A percentile compares a stretch with the other conserved stretches of the same genome.
Conservation (phyloP, 768 basidiomycete species). For the Auricularia heimuer region DNA sequence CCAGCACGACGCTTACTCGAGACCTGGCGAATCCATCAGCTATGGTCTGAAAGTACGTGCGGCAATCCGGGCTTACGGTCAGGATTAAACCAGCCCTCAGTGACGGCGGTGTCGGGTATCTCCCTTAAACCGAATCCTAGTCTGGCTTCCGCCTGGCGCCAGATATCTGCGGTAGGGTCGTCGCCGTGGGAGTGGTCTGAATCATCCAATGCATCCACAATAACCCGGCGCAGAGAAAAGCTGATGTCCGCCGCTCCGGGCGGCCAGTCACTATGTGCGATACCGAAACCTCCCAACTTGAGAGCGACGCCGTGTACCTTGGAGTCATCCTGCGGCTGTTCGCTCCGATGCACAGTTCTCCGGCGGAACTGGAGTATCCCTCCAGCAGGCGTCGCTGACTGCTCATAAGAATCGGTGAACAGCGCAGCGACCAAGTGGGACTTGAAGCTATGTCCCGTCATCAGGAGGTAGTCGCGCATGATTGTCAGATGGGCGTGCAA, state of each 20-base stretch:
- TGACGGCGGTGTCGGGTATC: slow-evolving; percentile 50
- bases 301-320: slow-evolving; percentile 2
- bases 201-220: slow-evolving; percentile 64
- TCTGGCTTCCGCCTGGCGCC: slow-evolving; percentile 24
- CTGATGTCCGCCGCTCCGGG: slow-evolving; percentile 79
- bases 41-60: neutral
- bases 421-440: slow-evolving; percentile 57
- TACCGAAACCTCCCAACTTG: slow-evolving; percentile 10
- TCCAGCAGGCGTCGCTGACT: neutral
- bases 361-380: slow-evolving; percentile 11
- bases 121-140: slow-evolving; percentile 76
- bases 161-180: slow-evolving; percentile 13
- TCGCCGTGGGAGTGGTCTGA: slow-evolving; percentile 4
- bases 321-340: slow-evolving; percentile 20
- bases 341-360: slow-evolving; percentile 18
- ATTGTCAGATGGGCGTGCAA: slow-evolving; percentile 57
- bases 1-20: slow-evolving; percentile 32
- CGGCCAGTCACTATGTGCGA: slow-evolving; percentile 48
- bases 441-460: slow-evolving; percentile 67
- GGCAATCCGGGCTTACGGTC: slow-evolving; percentile 42
- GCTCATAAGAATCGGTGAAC: slow-evolving; percentile 62
- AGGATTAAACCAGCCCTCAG: slow-evolving; percentile 75
- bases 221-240: slow-evolving; percentile 73
- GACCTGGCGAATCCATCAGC: neutral
- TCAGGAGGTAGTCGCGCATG: slow-evolving; percentile 64